A percentile compares a stretch with the other conserved stretches of the same genome.
These are phyloP conservation scores for Solanum gracilifrons DNA, from an alignment of 257 asterid species.

Conservation along the genomic window DNA sequence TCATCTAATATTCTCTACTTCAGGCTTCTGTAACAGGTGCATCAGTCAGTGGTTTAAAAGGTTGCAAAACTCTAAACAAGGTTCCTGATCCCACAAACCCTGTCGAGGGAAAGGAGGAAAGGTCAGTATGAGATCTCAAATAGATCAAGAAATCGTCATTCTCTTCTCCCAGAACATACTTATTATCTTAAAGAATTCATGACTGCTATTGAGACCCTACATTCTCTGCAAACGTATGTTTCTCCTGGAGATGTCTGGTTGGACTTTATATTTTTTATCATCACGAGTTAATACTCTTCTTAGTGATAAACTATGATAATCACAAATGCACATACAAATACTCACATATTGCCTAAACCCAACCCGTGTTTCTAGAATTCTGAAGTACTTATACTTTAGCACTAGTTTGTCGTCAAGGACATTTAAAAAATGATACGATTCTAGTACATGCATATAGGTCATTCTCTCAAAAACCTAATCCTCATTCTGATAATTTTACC, in stretches of 20 bases:
- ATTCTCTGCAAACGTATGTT: neutral
- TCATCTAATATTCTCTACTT: slow-evolving; percentile 7
- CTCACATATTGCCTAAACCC: neutral
- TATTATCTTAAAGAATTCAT: neutral
- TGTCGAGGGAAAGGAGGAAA: slow-evolving; percentile 72
- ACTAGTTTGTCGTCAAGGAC: neutral
- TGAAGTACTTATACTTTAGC: neutral
- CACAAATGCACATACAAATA: neutral
- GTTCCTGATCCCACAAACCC: slow-evolving; percentile 95
- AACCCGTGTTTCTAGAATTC: neutral
- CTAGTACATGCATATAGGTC: neutral
- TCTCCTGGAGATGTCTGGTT: neutral
- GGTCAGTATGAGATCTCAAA: slow-evolving; percentile 30
- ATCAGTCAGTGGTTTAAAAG: slow-evolving; percentile 75
- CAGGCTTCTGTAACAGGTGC: slow-evolving; percentile 81
- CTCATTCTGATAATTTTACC: slow-evolving; percentile 1
- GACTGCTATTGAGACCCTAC: neutral
- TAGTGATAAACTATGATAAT: neutral
- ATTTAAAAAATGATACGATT: neutral
- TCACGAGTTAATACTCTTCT: neutral
- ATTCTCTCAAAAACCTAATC: neutral
- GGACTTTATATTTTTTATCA: neutral
- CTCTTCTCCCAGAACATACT: neutral
- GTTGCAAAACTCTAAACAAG: slow-evolving; percentile 82
- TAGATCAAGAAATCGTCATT: neutral